Conservation (phyloP, 176 grass and related monocot species). For the Cenchrus fungigraminus region DNA sequence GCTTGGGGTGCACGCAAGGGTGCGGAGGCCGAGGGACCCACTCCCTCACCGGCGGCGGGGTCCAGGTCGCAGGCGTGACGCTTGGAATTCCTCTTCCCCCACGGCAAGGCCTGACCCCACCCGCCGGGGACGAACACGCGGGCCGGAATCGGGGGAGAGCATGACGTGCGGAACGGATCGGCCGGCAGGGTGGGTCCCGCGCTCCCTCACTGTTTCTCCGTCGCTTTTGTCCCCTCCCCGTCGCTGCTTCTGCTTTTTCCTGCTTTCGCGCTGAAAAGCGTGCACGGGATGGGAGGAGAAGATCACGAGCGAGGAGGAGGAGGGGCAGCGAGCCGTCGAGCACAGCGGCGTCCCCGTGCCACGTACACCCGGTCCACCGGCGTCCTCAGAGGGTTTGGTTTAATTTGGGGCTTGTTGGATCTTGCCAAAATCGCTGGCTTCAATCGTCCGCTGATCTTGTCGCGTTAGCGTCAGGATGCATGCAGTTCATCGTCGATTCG, state of each 20-base stretch:
- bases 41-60: neutral
- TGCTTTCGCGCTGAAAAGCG: constrained; percentile 57
- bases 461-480: too few species aligned
- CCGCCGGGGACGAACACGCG: neutral
- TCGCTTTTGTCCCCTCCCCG: constrained; percentile 34
- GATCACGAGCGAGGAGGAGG: neutral
- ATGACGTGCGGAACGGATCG: neutral
- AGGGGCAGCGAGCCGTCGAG: neutral
- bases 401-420: neutral
- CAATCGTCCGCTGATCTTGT: too few species aligned
- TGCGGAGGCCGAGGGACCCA: neutral
- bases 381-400: neutral
- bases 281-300: constrained; percentile 22
- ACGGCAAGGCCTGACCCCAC: neutral
- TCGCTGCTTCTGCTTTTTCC: constrained; percentile 9
- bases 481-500: too few species aligned
- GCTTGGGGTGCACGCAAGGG: constrained; percentile 65
- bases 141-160: neutral
- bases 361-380: constrained; percentile 16
- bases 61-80: constrained; percentile 40
- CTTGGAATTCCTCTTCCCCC: constrained; percentile 37
- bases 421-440: neutral
- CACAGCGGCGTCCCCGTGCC: neutral
- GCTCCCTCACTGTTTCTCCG: constrained; percentile 1
- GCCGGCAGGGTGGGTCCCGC: neutral